A percentile compares a stretch with the other conserved stretches of the same genome.
phyloP scores from a whole-genome alignment of 1,284 basidiomycete species.

The Melampsora abietis-canadensis region DNA sequence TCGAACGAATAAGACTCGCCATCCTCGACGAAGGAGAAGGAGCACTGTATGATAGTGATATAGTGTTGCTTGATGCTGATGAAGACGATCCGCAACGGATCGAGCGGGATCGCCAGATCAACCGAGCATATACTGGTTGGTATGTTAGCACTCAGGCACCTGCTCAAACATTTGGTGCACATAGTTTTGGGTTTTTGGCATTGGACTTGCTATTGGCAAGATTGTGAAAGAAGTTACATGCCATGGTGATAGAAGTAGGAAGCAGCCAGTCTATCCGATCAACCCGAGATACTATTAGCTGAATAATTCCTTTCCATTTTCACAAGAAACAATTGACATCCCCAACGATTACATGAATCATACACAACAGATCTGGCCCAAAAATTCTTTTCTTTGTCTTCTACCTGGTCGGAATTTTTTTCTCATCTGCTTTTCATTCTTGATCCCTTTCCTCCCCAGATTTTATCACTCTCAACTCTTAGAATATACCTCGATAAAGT shows the following conservation, averaged over 20 bases:
- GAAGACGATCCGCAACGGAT: neutral
- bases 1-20: constrained; percentile 15
- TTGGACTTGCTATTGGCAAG: constrained; percentile 12
- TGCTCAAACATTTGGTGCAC: constrained; percentile 22
- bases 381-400: neutral
- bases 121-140: constrained; percentile 29
- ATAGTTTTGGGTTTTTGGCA: constrained; percentile 36
- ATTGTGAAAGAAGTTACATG: neutral
- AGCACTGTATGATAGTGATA: neutral
- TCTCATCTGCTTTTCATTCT: neutral
- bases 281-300: neutral
- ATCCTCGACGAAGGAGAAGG: neutral
- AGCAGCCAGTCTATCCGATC: neutral
- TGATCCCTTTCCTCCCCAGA: neutral
- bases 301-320: neutral
- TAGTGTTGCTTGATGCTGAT: neutral
- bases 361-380: neutral
- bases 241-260: neutral
- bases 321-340: neutral
- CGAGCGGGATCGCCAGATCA: neutral
- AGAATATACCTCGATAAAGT: neutral
- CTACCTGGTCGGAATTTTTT: neutral
- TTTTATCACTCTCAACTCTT: neutral
- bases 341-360: neutral
- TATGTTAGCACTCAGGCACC: constrained; percentile 2